Evolutionary conservation across 805 yeast species (phyloP), one percentile per base, ranked within the genome.

Genomic region (Yarrowia bubula): DNA sequence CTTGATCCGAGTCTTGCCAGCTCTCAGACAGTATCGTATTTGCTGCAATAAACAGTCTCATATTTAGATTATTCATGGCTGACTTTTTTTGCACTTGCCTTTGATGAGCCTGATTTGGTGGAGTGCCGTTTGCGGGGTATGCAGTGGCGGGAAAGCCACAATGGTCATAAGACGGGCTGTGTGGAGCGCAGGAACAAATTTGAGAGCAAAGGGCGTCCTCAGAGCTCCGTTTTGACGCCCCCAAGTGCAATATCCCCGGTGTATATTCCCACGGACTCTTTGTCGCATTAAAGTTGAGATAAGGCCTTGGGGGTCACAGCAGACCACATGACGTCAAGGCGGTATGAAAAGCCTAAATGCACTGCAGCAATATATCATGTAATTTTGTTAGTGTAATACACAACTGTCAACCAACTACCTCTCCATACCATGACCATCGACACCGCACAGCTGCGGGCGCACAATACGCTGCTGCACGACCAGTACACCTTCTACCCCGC

Each of bases 261-360:
- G 28, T 22, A 22, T 22, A 22, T 22, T 22, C 3, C 28, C 28
- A 22, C 28, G 28, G 28, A 22, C 28, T 22, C 28, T 22, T 22
- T 22, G 33, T 15, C 4, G 11, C 33, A 32, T 50, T 51, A 51
- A 14, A 51, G 58, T 51, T 51, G 58, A 51, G 58, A 51, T 51
- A 51, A 51, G 58, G 32, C 18, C 28, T 47, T 15, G 41, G 55
- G 41, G 41, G 17, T 35, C 58, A 35, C 43, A 13, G 53, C 41
- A 22, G 35, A 51, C 58, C 58, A 51, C 58, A 51, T 51, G 58
- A 51, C 58, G 43, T 51, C 58, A 51, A 51, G 58, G 58, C 58
- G 43, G 57, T 48, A 14, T n/a, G 43, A 2, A 13, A 37, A 37
- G 38, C n/a, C 28, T 51, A 51, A 51, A 17, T 11, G 17, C 32